Base-by-base conservation (phyloP, 371 early-diverging fungal species). In the Mortierella sp. region DNA sequence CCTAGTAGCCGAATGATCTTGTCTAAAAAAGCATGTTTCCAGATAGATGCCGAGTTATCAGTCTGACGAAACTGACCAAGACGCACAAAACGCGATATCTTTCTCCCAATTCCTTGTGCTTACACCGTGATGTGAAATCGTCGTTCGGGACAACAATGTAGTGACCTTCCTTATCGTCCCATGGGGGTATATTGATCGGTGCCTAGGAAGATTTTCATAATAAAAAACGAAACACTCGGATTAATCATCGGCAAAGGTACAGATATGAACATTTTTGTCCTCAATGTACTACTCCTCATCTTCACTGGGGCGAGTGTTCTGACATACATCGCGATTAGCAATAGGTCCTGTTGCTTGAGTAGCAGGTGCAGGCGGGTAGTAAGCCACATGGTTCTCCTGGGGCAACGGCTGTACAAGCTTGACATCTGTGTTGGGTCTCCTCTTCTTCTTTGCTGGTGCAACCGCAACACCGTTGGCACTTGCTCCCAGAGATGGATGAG, bases 91-190 rank as follows among this genome's bases (percentile, higher is more conserved):
- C n/a, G n/a, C n/a, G n/a, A n/a, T n/a, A n/a, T n/a, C n/a, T n/a
- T n/a, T n/a, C n/a, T n/a, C n/a, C n/a, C n/a, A n/a, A n/a, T n/a
- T 48, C 11, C 61, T 12, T 2, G 27, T 12, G 11, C 86, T 80
- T 88, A 90, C 91, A 94, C 78, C 93, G 84, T 21, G 83, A 34
- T 14, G 90, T 90, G 19, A 97, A 83, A 54, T 92, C 87, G 39
- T 91, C 88, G 42, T 92, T 88, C 2, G 86, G 85, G 14, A 82
- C 82, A 28, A 96, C 91, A 78, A 94, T 88, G 70, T 91, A 94
- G 82, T 96, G 95, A 1, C 97, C 97, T 56, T 97, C 96, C 70
- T 93, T 91, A 80, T 96, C 97, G 72, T 96, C 97, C 83, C 85
- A 87, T 21, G 84, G 80, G 50, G 79, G 78, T 49, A 56, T 30